phyloP scores from a whole-genome alignment of 306 rosid genomes.

The Notholithocarpus densiflorus region DNA sequence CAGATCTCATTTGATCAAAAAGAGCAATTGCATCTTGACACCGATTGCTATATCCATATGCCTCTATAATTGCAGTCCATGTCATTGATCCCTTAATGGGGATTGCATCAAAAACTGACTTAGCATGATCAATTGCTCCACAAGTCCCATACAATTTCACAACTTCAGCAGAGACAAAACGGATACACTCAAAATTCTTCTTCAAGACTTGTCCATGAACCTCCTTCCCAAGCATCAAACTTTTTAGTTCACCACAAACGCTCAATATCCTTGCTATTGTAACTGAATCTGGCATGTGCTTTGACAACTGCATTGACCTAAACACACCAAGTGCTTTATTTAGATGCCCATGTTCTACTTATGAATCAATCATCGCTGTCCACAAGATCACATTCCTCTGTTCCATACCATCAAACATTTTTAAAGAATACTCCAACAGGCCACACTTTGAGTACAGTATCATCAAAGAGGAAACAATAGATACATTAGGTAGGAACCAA shows the following conservation, averaged over 20 bases:
- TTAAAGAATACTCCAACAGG: constrained; percentile 45
- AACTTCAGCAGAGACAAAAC: constrained; percentile 57
- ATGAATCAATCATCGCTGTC: constrained; percentile 80
- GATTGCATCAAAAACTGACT: constrained; percentile 45
- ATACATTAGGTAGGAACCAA: constrained; percentile 64
- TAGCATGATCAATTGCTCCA: constrained; percentile 47
- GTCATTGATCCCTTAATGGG: constrained; percentile 73
- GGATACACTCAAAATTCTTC: constrained; percentile 42
- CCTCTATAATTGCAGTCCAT: constrained; percentile 74
- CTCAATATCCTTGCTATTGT: constrained; percentile 57
- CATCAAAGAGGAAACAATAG: constrained; percentile 64
- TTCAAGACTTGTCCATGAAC: constrained; percentile 68
- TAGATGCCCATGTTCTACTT: constrained; percentile 35
- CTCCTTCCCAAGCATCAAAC: constrained; percentile 65
- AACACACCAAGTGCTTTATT: constrained; percentile 51
- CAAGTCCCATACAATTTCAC: constrained; percentile 62
- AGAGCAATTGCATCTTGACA: constrained; percentile 49
- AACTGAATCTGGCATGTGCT: constrained; percentile 64
- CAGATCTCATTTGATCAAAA: constrained; percentile 49
- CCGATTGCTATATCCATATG: constrained; percentile 46
- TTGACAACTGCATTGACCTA: constrained; percentile 63
- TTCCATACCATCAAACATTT: constrained; percentile 54
- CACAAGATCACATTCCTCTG: constrained; percentile 60
- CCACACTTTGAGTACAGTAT: constrained; percentile 71
- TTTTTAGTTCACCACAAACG: constrained; percentile 48